Evolutionary conservation across 2,329 filamentous ascomycete species (phyloP).

Genomic region (Claviceps africana): DNA sequence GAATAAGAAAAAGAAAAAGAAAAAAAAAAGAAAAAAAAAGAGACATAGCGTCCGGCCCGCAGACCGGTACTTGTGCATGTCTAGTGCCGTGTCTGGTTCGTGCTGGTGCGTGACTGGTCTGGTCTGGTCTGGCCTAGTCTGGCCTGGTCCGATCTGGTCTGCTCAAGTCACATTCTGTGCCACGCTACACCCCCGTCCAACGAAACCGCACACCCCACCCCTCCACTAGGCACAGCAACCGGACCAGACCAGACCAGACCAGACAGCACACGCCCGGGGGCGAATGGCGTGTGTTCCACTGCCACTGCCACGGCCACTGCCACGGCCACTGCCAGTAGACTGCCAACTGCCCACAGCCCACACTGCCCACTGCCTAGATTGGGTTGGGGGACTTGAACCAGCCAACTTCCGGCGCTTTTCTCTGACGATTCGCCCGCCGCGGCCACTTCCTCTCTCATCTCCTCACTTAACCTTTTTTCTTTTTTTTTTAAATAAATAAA

Average conservation of each 20-base stretch:
- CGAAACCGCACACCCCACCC: not conserved
- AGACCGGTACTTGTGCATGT: not conserved
- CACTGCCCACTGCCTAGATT: not conserved
- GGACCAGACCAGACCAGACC: not conserved
- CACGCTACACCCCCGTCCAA: slow-evolving; percentile 7
- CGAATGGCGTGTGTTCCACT: not conserved
- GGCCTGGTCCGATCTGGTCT: not conserved
- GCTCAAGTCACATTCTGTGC: slow-evolving; percentile 4
- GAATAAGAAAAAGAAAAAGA: not conserved
- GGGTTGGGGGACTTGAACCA: not conserved
- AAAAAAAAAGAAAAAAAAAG: not conserved
- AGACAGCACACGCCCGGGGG: not conserved
- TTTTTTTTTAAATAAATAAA: too few relatives aligned
- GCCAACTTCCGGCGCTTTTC: not conserved
- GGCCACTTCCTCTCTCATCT: not conserved
- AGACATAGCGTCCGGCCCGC: not conserved
- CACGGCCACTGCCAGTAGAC: too few relatives aligned
- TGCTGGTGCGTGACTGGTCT: not conserved
- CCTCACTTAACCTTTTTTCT: too few relatives aligned
- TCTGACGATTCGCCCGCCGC: not conserved
- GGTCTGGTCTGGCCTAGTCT: not conserved
- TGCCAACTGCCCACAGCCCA: too few relatives aligned
- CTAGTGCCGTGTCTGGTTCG: not conserved
- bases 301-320: not conserved
- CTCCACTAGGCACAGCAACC: not conserved